Conservation (phyloP, 805 yeast genomes). For the Saccharomycopsis oosterbeekiorum region DNA sequence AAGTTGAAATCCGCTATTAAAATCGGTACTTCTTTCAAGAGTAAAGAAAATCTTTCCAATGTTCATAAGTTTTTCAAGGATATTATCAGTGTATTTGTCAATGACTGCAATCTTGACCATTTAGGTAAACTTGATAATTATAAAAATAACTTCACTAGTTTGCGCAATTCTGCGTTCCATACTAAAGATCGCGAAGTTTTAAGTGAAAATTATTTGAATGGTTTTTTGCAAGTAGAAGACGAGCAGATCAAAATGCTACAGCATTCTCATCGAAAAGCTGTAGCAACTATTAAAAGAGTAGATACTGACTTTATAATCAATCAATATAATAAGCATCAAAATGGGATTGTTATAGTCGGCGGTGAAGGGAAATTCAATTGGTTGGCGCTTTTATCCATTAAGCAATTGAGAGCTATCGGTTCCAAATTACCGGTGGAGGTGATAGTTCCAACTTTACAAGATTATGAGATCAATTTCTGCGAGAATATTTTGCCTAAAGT, state of each 20-base stretch:
- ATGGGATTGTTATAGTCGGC: conserved; percentile 63
- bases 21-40: neutral
- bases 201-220: neutral
- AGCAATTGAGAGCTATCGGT: conserved; percentile 55
- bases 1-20: neutral
- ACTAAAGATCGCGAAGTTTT: neutral
- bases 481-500: conserved; percentile 48
- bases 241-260: neutral
- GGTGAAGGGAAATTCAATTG: conserved; percentile 70
- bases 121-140: neutral
- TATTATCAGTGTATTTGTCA: neutral
- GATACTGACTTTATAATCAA: neutral
- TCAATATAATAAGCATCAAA: conserved; percentile 31
- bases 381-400: conserved; percentile 55
- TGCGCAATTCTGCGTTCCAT: neutral
- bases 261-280: neutral
- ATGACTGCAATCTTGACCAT: neutral
- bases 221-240: neutral
- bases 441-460: conserved; percentile 58
- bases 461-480: conserved; percentile 67
- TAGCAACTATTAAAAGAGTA: neutral
- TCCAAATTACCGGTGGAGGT: conserved; percentile 73
- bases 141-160: neutral
- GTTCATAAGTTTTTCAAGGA: neutral
- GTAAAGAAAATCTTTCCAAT: neutral